These are phyloP conservation scores for Serpula lacrymans DNA, from an alignment of 768 basidiomycete species.

Conservation along the genomic window DNA sequence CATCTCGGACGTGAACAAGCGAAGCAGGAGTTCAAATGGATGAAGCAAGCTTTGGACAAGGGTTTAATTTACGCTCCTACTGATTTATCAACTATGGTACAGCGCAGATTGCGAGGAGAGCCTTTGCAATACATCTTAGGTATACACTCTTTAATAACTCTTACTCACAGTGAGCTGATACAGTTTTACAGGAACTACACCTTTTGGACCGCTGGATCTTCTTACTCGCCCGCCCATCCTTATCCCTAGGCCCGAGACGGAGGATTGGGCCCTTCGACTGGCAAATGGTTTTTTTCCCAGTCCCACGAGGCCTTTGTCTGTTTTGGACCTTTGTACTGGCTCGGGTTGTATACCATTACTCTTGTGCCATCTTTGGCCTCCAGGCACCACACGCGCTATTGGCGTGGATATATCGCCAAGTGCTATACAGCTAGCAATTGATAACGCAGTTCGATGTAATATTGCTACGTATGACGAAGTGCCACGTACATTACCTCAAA, in stretches of 20 bases:
- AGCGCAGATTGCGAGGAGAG: slow-evolving; percentile 61
- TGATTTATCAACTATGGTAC: slow-evolving; percentile 44
- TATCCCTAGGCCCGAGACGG: slow-evolving; percentile 95
- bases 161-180: background rate
- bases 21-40: slow-evolving; percentile 47
- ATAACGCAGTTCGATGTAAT: slow-evolving; percentile 37
- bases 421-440: slow-evolving; percentile 49
- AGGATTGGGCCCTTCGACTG: slow-evolving; percentile 71
- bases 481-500: slow-evolving; percentile 3
- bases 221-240: slow-evolving; percentile 74
- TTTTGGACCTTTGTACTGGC: slow-evolving; percentile 92
- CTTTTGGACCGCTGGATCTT: slow-evolving; percentile 83
- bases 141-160: slow-evolving; percentile 27
- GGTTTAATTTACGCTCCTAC: slow-evolving; percentile 22
- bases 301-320: slow-evolving; percentile 25
- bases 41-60: slow-evolving; percentile 30
- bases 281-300: slow-evolving; percentile 42
- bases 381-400: slow-evolving; percentile 49
- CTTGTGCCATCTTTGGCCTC: slow-evolving; percentile 64
- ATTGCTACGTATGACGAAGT: slow-evolving; percentile 7
- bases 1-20: slow-evolving; percentile 34
- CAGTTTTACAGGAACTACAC: slow-evolving; percentile 56
- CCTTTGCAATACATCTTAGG: slow-evolving; percentile 92
- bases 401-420: slow-evolving; percentile 68
- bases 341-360: slow-evolving; percentile 88